Conservation (phyloP, 78 protist genomes). For the Speleostelium caveatum region DNA sequence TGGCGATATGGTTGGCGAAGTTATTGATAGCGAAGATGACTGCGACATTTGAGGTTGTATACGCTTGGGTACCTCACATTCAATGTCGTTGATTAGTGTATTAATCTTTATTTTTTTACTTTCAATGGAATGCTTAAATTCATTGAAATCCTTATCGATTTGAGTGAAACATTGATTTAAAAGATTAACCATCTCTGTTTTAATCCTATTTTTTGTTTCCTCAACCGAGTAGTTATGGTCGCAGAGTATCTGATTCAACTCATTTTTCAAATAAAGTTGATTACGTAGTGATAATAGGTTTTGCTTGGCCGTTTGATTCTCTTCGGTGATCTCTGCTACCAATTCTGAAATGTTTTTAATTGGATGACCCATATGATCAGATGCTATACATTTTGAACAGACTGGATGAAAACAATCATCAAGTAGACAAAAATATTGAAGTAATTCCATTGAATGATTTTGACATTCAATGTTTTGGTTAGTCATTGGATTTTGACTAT, state of each 20-base stretch:
- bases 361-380: conserved; percentile 4
- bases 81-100: conserved; percentile 9
- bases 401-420: conserved; percentile 1
- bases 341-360: background rate
- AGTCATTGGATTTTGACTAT: too few relatives aligned
- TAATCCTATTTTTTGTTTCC: background rate
- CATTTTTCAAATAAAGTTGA: background rate
- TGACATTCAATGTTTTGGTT: conserved; percentile 16
- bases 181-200: conserved; percentile 1
- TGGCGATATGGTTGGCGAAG: background rate
- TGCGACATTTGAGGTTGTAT: background rate
- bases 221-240: too few relatives aligned
- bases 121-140: conserved; percentile 2
- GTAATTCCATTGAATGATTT: background rate
- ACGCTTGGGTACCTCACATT: background rate
- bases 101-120: background rate
- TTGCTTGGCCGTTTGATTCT: background rate
- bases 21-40: background rate
- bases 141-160: conserved; percentile 51
- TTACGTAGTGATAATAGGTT: background rate
- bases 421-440: conserved; percentile 12
- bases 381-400: conserved; percentile 7
- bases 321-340: background rate
- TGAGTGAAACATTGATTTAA: conserved; percentile 1
- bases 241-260: too few relatives aligned